phyloP scores from a whole-genome alignment of 1,284 basidiomycete species.

The Chondrostereum purpureum region DNA sequence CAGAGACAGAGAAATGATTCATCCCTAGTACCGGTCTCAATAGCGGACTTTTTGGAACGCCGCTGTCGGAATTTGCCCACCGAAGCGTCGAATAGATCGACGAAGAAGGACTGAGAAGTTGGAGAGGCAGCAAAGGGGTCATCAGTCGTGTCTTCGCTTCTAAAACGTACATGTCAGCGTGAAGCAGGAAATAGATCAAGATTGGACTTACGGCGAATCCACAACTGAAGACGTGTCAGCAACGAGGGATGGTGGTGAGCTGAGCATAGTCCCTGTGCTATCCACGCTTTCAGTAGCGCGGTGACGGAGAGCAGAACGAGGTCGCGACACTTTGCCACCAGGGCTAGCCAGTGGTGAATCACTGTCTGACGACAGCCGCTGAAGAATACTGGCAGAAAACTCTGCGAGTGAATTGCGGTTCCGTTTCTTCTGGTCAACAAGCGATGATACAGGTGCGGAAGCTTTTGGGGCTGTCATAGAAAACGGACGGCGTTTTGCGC shows the following conservation, averaged over 20 bases:
- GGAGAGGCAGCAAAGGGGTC: conserved; percentile 3
- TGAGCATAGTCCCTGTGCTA: too few relatives aligned
- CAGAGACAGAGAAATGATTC: not conserved
- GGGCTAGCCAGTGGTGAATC: too few relatives aligned
- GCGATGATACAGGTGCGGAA: not conserved
- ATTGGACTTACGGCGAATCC: not conserved
- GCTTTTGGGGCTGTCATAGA: not conserved
- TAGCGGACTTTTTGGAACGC: too few relatives aligned
- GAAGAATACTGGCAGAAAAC: conserved; percentile 1
- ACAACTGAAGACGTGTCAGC: not conserved
- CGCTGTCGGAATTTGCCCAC: too few relatives aligned
- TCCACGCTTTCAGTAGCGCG: too few relatives aligned
- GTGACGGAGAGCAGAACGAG: too few relatives aligned
- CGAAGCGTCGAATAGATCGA: not conserved
- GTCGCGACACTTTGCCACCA: too few relatives aligned
- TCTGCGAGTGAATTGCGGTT: not conserved
- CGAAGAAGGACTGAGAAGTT: conserved; percentile 1
- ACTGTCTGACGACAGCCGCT: too few relatives aligned
- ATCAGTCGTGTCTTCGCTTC: not conserved
- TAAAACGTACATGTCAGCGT: not conserved
- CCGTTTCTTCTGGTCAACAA: not conserved
- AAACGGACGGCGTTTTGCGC: not conserved
- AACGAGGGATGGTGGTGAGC: not conserved
- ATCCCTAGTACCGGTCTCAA: too few relatives aligned
- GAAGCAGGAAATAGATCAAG: not conserved